A percentile compares a stretch with the other conserved stretches of the same genome.
Evolutionary conservation across 345 rosid genomes (phyloP).

Genomic region (Angophora floribunda): DNA sequence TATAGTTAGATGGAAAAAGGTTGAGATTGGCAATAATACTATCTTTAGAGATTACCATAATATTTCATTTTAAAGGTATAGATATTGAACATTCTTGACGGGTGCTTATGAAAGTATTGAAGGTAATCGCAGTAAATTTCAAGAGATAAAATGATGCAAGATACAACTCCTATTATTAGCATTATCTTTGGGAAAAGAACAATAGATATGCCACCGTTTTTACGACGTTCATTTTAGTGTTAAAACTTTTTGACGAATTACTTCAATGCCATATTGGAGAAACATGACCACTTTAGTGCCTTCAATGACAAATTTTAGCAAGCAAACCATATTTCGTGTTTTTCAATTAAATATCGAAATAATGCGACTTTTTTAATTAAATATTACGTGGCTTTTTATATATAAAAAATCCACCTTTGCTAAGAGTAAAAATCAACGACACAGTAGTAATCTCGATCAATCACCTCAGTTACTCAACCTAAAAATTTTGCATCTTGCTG

Average conservation of each 20-base stretch:
- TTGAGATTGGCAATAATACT: neutral
- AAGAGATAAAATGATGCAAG: neutral
- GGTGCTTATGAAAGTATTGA: neutral
- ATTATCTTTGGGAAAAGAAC: too few species aligned
- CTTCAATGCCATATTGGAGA: accelerated
- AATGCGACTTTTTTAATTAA: too few species aligned
- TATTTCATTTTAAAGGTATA: neutral
- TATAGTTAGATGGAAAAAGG: neutral
- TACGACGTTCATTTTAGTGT: neutral
- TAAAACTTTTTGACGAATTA: neutral
- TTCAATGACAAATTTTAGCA: too few species aligned
- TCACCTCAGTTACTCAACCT: neutral
- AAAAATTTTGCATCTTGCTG: neutral
- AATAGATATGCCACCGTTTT: neutral
- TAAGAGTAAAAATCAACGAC: too few species aligned
- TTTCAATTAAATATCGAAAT: too few species aligned
- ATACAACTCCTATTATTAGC: neutral
- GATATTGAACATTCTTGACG: neutral
- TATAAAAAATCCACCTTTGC: too few species aligned
- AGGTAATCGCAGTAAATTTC: neutral
- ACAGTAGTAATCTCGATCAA: neutral
- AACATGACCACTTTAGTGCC: neutral
- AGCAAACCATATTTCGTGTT: neutral
- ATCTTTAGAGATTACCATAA: neutral
- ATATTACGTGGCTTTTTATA: too few species aligned